Evolutionary conservation across 2,329 filamentous ascomycete genomes (phyloP).

Genomic region (Pseudocercospora ulei): DNA sequence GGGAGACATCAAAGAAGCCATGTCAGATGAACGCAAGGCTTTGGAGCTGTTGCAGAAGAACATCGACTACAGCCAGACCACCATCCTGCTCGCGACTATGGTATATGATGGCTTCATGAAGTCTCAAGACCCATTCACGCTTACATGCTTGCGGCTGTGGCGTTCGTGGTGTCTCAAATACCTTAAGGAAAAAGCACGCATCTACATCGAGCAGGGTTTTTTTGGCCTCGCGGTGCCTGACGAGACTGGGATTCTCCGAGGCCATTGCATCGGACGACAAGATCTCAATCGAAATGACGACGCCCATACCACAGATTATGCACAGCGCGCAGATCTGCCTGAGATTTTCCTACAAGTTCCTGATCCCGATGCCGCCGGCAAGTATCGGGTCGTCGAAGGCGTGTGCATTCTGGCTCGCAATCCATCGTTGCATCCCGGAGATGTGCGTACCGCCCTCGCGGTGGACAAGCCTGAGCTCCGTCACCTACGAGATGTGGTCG

Average conservation of each 20-base stretch:
- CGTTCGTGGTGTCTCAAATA: conserved; percentile 78
- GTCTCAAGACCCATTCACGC: conserved; percentile 65
- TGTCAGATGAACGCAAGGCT: conserved; percentile 56
- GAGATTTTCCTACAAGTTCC: conserved; percentile 85
- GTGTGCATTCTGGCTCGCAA: conserved; percentile 81
- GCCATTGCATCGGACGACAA: conserved; percentile 46
- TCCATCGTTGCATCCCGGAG: conserved; percentile 85
- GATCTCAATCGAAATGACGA: conserved; percentile 40
- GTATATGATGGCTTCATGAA: conserved; percentile 70
- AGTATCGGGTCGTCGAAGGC: conserved; percentile 60
- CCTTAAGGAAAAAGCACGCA: conserved; percentile 84
- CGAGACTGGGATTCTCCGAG: conserved; percentile 65
- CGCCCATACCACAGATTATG: conserved; percentile 33
- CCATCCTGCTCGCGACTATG: conserved; percentile 63
- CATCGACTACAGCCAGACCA: conserved; percentile 77
- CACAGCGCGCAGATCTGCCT: conserved; percentile 44
- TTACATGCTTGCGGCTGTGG: conserved; percentile 74
- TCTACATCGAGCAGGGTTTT: conserved; percentile 70
- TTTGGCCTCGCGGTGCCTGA: conserved; percentile 84
- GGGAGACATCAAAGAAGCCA: conserved; percentile 56
- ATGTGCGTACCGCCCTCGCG: conserved; percentile 77
- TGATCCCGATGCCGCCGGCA: conserved; percentile 39
- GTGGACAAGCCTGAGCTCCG: conserved; percentile 63
- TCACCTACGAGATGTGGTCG: conserved; percentile 75
- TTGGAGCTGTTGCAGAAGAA: conserved; percentile 59